These are phyloP conservation scores for Entelexis paramagnoliae DNA, from an alignment of 1,139 yeast genomes.

Conservation along the genomic window DNA sequence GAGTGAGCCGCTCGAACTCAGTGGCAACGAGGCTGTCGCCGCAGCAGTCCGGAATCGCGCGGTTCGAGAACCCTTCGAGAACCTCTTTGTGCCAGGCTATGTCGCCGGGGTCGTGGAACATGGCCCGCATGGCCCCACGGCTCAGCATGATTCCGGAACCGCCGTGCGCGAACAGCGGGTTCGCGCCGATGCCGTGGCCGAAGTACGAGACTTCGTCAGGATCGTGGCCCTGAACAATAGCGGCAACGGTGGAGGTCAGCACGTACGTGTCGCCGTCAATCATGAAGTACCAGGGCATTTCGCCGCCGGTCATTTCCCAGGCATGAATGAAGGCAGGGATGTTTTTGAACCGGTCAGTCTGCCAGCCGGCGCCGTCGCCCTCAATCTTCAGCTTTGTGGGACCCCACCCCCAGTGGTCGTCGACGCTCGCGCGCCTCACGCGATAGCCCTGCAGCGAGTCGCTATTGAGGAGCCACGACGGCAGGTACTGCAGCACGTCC, in stretches of 20 bases:
- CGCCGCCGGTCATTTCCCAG: conserved; percentile 26
- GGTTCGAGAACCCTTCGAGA: conserved; percentile 10
- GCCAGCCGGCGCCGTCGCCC: conserved; percentile 26
- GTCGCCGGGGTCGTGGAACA: conserved; percentile 22
- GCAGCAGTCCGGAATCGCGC: conserved; percentile 23
- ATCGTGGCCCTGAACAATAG: conserved; percentile 3
- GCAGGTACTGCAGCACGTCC: conserved; percentile 28
- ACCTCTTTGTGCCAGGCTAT: conserved; percentile 1
- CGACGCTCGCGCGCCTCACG: conserved; percentile 5
- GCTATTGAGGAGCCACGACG: conserved; percentile 19
- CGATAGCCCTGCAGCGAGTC: conserved; percentile 8
- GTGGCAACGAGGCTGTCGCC: conserved; percentile 27
- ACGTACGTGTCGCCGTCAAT: conserved; percentile 34
- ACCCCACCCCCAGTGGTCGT: conserved; percentile 17
- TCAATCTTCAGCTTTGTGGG: conserved; percentile 2
- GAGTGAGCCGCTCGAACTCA: conserved; percentile 20
- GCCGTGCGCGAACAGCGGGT: conserved; percentile 32
- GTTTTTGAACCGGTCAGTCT: conserved; percentile 33
- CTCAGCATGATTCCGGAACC: conserved; percentile 33
- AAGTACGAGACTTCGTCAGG: conserved; percentile 12
- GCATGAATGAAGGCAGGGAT: conserved; percentile 35
- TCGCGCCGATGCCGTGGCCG: conserved; percentile 15
- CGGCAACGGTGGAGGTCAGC: conserved; percentile 12
- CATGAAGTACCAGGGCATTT: conserved; percentile 33
- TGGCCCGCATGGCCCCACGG: conserved; percentile 24